phyloP scores from a whole-genome alignment of 2,329 filamentous ascomycete species.

The Stenocarpella maydis region DNA sequence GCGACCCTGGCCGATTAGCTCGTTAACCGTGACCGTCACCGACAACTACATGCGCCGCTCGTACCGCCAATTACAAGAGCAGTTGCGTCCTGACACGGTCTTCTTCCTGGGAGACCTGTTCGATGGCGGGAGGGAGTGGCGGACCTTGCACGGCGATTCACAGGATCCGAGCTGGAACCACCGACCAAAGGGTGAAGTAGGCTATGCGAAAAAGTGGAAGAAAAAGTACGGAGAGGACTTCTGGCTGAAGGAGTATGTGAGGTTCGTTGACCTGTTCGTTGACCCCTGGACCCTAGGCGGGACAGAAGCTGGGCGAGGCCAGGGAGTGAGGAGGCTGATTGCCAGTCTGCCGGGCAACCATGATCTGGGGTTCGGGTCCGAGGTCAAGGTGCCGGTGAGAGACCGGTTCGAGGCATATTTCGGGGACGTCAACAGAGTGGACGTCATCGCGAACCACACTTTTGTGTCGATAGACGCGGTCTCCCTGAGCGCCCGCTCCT shows the following conservation, averaged over 20 bases:
- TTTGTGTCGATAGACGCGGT: conserved; percentile 92
- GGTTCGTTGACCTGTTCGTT: conserved; percentile 89
- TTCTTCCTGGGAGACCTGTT: conserved; percentile 95
- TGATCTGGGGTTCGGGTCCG: conserved; percentile 88
- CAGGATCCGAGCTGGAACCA: conserved; percentile 67
- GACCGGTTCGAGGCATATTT: conserved; percentile 89
- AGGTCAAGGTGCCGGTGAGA: conserved; percentile 81
- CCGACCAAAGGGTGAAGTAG: conserved; percentile 60
- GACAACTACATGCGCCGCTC: conserved; percentile 89
- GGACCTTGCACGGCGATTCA: conserved; percentile 69
- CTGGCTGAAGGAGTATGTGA: conserved; percentile 86
- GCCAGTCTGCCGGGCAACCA: conserved; percentile 93
- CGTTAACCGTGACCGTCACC: conserved; percentile 69
- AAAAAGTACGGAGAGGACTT: conserved; percentile 80
- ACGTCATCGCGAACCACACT: conserved; percentile 93
- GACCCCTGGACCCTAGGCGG: conserved; percentile 70
- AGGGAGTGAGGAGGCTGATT: conserved; percentile 78
- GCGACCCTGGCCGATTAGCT: conserved; percentile 68
- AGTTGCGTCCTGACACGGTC: conserved; percentile 83
- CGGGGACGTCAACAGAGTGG: conserved; percentile 88
- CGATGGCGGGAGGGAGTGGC: conserved; percentile 96
- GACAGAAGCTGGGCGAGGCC: conserved; percentile 61
- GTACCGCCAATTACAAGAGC: conserved; percentile 79
- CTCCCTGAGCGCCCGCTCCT: conserved; percentile 78
- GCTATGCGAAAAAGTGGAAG: conserved; percentile 71